Conservation (phyloP, 176 grass and related monocot species). For the Phoenix roebelenii region DNA sequence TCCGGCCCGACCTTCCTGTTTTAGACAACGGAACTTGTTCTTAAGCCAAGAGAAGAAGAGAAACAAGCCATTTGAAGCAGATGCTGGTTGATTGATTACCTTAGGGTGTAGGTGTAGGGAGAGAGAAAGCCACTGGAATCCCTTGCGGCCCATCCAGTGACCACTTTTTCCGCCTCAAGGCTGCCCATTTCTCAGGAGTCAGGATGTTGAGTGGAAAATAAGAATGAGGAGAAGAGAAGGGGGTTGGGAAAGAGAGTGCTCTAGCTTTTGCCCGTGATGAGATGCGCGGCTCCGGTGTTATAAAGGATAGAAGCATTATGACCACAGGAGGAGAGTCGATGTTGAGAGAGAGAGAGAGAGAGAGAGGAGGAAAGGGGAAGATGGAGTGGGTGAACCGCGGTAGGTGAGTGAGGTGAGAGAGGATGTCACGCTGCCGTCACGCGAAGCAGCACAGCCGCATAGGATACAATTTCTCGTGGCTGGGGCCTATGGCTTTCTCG, state of each 20-base stretch:
- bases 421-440: slow-evolving; percentile 3
- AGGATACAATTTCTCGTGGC: too few relatives aligned
- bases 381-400: neutral
- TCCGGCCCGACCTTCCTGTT: slow-evolving; percentile 64
- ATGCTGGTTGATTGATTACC: slow-evolving; percentile 17
- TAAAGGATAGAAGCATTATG: neutral
- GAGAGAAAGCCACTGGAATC: slow-evolving; percentile 65
- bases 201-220: neutral
- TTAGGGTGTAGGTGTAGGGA: slow-evolving; percentile 86
- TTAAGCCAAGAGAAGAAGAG: neutral
- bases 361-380: neutral
- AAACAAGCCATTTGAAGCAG: neutral
- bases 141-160: slow-evolving; percentile 72
- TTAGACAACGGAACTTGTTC: neutral
- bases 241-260: neutral
- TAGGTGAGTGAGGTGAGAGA: neutral
- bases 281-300: neutral
- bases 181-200: slow-evolving; percentile 44
- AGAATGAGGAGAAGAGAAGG: neutral
- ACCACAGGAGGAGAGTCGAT: too few relatives aligned
- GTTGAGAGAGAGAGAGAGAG: too few relatives aligned
- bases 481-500: too few relatives aligned
- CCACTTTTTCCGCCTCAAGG: slow-evolving; percentile 41
- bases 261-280: neutral
- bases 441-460: too few relatives aligned